Base-by-base conservation (phyloP, 805 yeast genomes). In the Kuraishia hungarica region DNA sequence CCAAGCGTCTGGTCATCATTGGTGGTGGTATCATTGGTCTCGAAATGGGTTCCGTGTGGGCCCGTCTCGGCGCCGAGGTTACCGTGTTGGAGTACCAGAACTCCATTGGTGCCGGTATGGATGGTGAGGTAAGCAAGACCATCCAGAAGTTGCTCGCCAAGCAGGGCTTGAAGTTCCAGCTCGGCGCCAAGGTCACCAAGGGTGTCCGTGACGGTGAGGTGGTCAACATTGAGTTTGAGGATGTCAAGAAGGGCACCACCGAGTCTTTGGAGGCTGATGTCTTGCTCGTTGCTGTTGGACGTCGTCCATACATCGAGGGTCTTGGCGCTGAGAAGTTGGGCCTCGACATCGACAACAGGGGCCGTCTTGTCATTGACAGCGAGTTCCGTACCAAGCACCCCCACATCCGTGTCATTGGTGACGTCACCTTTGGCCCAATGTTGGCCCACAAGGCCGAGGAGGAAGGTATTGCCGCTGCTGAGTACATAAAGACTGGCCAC, bases 371-470 rank as follows among this genome's bases (percentile, higher is more conserved):
- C 55, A 93, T 96, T 67, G 97, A 94, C 73, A 84, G 87, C 58
- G 90, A 93, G 79, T 94, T 82, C 82, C 87, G 89, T 77, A 87
- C 98, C 62, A 92, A 89, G 74, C 82, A 79, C 74, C 87, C 92
- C 55, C 96, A 94, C 76, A 92, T 94, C 71, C 89, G 96, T 75
- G 96, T 91, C 67, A 89, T 94, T 73, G 99, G 99, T 73, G 99
- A 94, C 70, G 97, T 86, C 55, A 94, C 99, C 48, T 94, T 89
- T 66, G 99, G 99, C 65, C 93, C 96, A 65, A 94, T 94, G 99
- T 83, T 94, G 76, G 99, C 99, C 61, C 99, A 94, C 82, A 94
- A 94, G 81, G 99, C 99, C 60, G 99, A 94, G 80, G 99, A 94
- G 73, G 99, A 94, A 80, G 99, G 97, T 75, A 86, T 94, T 64